Evolutionary conservation across 192 early-diverging fungal genomes (phyloP).

Genomic region (Backusella mclennaniae): DNA sequence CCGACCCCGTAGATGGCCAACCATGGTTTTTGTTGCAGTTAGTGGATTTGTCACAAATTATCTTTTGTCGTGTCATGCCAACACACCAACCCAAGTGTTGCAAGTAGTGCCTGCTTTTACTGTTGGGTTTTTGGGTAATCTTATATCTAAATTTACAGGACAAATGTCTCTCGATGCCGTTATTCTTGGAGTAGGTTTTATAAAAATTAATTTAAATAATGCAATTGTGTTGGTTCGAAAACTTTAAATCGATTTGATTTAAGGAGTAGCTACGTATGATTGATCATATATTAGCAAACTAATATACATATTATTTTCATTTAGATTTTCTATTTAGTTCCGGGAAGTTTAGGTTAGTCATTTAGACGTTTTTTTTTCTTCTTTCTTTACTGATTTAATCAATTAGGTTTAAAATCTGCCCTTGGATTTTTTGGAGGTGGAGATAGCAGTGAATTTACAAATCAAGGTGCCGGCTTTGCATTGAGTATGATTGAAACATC

Average conservation of each 20-base stretch:
- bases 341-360: slow-evolving; percentile 30
- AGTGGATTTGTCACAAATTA: slow-evolving; percentile 67
- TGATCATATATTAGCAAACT: background rate
- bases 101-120: slow-evolving; percentile 74
- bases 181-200: slow-evolving; percentile 62
- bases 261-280: background rate
- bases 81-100: slow-evolving; percentile 52
- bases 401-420: slow-evolving; percentile 30
- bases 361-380: background rate
- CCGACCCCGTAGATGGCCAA: slow-evolving; percentile 62
- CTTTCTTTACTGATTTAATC: background rate
- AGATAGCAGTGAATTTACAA: slow-evolving; percentile 15
- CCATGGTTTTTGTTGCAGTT: slow-evolving; percentile 67
- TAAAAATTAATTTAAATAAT: slow-evolving; percentile 3
- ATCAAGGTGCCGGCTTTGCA: slow-evolving; percentile 46
- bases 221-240: background rate
- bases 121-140: slow-evolving; percentile 78
- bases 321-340: slow-evolving; percentile 28
- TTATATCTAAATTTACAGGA: slow-evolving; percentile 73
- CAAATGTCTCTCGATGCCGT: slow-evolving; percentile 80
- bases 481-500: slow-evolving; percentile 46
- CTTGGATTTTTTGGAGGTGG: slow-evolving; percentile 24
- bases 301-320: background rate
- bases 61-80: slow-evolving; percentile 51
- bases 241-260: background rate